These are phyloP conservation scores for Penicillium crystallinum DNA, from an alignment of 495 filamentous ascomycete species.

Conservation along the genomic window DNA sequence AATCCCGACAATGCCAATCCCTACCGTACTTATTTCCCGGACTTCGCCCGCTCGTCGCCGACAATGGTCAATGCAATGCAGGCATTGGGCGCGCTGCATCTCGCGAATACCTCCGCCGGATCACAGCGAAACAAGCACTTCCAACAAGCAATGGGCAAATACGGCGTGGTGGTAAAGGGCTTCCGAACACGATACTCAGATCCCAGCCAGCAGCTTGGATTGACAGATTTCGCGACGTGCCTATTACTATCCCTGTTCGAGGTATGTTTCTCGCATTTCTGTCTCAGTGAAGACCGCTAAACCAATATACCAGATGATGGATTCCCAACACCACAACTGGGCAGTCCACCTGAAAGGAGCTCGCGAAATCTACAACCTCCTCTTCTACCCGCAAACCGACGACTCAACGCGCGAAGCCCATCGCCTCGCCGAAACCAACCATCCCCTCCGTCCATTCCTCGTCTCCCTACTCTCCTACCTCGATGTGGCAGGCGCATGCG, in stretches of 20 bases:
- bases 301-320: constrained; percentile 35
- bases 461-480: constrained; percentile 39
- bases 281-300: background rate
- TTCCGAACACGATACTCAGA: constrained; percentile 30
- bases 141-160: constrained; percentile 40
- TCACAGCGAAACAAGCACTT: constrained; percentile 33
- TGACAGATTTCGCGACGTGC: constrained; percentile 39
- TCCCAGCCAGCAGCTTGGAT: constrained; percentile 21
- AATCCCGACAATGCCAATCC: constrained; percentile 34
- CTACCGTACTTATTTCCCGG: constrained; percentile 34
- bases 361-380: constrained; percentile 36
- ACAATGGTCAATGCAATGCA: constrained; percentile 41
- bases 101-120: constrained; percentile 37
- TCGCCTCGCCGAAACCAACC: constrained; percentile 31
- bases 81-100: constrained; percentile 39
- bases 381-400: constrained; percentile 28
- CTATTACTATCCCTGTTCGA: constrained; percentile 38
- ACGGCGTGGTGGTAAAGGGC: constrained; percentile 35
- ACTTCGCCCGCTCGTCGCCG: constrained; percentile 32
- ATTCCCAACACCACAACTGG: constrained; percentile 41
- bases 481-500: constrained; percentile 39
- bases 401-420: constrained; percentile 27
- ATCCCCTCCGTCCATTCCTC: constrained; percentile 36
- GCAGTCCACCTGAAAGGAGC: constrained; percentile 39
- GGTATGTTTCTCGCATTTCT: constrained; percentile 16